Base-by-base conservation (phyloP, 441 rosid genomes). In the Populus hybrid region DNA sequence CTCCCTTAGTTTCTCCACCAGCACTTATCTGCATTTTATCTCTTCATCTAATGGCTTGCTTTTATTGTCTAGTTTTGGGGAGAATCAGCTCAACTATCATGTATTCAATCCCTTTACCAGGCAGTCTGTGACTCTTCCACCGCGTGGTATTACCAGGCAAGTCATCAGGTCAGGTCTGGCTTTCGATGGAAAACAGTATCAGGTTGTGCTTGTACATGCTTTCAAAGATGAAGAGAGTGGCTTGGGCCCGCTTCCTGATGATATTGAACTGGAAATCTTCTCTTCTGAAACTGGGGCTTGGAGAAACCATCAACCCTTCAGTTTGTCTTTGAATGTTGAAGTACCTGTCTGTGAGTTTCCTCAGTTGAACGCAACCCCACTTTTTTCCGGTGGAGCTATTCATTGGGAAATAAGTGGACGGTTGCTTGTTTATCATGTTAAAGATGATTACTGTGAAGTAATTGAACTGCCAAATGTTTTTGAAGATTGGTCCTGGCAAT, bases 111-210 rank as follows among this genome's bases (percentile, higher is more conserved):
- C 84, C 12, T 12, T 26, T 0, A 57, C 53, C 40, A 67, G 23
- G 36, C 23, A 35, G 24, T 18, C 21, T 40, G 42, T 35, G 21
- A 63, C 72, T 32, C 69, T 82, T 63, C 78, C 80, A 3, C 77
- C 72, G 18, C 71, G 40, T 46, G 69, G 23, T n/a, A 34, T 63
- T 40, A 21, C 26, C 38, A 16, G 72, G 63, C 2, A 4, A 2
- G 24, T 75, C n/a, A 53, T 75, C 34, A 18, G 79, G 69, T 61
- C 77, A 35, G 82, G 84, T 24, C 63, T 79, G 32, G 79, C 80
- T 23, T 70, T 21, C 30, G 53, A 79, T 14, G 71, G 46, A 35
- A 20, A 36, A 26, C 67, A 72, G 26, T 75, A 71, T 66, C 78
- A n/a, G 8, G 78, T 82, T 50, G 74, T 75, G 18, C 78, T 79